Conservation (phyloP, 2,329 filamentous ascomycete genomes). For the Trichoderma sp. region DNA sequence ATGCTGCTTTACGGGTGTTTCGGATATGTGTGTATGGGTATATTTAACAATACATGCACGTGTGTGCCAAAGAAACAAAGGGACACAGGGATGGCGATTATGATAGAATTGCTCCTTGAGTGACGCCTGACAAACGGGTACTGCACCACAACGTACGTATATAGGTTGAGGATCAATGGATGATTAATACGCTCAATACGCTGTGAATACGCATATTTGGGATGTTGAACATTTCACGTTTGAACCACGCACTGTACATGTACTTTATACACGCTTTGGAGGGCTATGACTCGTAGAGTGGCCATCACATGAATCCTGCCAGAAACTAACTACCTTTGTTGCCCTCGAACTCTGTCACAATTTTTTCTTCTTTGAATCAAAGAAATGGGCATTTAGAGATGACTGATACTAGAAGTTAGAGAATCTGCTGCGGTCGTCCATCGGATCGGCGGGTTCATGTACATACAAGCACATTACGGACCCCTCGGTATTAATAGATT, state of each 20-base stretch:
- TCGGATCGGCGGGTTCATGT: neutral
- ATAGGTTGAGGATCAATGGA: neutral
- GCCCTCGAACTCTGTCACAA: neutral
- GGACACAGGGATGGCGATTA: neutral
- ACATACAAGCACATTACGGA: neutral
- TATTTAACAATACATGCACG: neutral
- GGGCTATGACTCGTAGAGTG: neutral
- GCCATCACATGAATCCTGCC: neutral
- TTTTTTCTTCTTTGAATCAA: no score
- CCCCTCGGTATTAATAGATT: constrained; percentile 5
- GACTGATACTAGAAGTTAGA: neutral
- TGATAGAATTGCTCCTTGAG: neutral
- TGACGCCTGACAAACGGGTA: neutral
- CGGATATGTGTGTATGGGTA: neutral
- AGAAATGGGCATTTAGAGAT: neutral
- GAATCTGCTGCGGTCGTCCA: neutral
- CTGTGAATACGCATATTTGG: neutral
- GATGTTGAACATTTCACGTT: neutral
- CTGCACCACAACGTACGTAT: neutral
- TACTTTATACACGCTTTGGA: neutral
- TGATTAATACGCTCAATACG: neutral
- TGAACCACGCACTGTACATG: neutral
- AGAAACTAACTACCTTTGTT: neutral
- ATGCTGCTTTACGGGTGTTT: neutral
- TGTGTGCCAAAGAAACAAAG: neutral